Evolutionary conservation across 208 protist genomes (phyloP), one percentile per base, ranked within the genome.

Genomic region (Crithidia sp.): DNA sequence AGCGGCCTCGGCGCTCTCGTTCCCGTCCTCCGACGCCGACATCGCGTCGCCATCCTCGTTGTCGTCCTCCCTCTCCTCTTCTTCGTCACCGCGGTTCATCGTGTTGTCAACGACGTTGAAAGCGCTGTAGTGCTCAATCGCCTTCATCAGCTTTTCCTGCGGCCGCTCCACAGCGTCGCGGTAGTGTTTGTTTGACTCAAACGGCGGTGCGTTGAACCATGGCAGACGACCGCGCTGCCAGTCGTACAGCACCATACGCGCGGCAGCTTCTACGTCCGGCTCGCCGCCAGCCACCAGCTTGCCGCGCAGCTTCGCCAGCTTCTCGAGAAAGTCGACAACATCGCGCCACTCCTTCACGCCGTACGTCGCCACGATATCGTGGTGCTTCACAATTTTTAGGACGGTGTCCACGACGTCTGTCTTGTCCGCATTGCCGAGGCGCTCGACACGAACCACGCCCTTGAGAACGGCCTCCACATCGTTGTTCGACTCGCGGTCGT

Each of bases 391-490:
- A 70, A 98, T 94, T 43, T 98, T 43, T 7, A 99, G 74, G 5
- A 99, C 89, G 0, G 86, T 90, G 19, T 90, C 71, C 37, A 99
- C 96, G 56, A 99, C 91, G 39, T 98, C 91, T 9, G 85, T 96
- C 50, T 99, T 97, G 56, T 99, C 95, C 40, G 87, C 84, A 58
- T 95, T 91, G 41, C 91, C 91, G 19, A 98, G 77, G 19, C 88
- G 85, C 76, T 98, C 96, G 13, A 97, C 85, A 57, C 98, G 90
- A 17, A 99, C 96, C 4, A 99, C 98, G 56, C 99, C 98, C 78
- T 99, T 99, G 4, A 99, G 89, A 7, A 99, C 96, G 14, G 98
- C 93, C 53, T 99, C 96, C 16, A 98, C 85, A 65, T 99, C 98
- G 49, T 96, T 95, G 76, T 99, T 98, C 6, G 86, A 86, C 67